Evolutionary conservation across 2,329 filamentous ascomycete genomes (phyloP), one percentile per base, ranked within the genome.

Genomic region (Diaporthe sp.): DNA sequence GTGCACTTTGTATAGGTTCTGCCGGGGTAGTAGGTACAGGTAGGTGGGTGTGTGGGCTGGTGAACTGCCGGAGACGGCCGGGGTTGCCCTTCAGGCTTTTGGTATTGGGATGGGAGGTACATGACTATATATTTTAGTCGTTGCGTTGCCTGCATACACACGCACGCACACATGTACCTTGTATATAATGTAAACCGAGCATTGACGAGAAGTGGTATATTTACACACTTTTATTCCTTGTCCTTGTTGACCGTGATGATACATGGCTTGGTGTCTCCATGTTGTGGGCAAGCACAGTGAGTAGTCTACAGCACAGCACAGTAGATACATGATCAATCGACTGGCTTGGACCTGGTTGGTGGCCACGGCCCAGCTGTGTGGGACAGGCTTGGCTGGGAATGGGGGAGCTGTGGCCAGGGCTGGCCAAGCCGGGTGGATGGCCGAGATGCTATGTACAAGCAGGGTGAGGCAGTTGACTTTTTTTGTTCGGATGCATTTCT

Each of bases 351-450:
- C 20, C n/a, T 55, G 20, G 55, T 34, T 22, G 28, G 55, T 34
- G 55, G 3, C 20, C 31, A 39, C 34, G 57, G 42, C 60, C 25
- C 60, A 22, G 39, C 25, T 34, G 39, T 22, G 39, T 47, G 42
- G 60, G 60, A 44, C 39, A 9, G 37, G 39, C n/a, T 44, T 42
- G 39, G 60, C 39, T 28, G 13, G 39, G n/a, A 44, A 25, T 20
- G 7, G 39, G 37, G 37, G 7, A 47, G 60, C 60, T 47, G 47
- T 61, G 53, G 34, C 58, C 58, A 42, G 22, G 57, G 20, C 2
- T 25, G 13, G 34, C n/a, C 58, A 61, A 61, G 58, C 37, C 58
- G 37, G 58, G 12, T 61, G 37, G 57, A n/a, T n/a, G 57, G n/a
- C 57, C 57, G 57, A 60, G 57, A 31, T 55, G 28, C 51, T 8